phyloP scores from a whole-genome alignment of 176 grass and related monocot species.

The Themeda triandra region DNA sequence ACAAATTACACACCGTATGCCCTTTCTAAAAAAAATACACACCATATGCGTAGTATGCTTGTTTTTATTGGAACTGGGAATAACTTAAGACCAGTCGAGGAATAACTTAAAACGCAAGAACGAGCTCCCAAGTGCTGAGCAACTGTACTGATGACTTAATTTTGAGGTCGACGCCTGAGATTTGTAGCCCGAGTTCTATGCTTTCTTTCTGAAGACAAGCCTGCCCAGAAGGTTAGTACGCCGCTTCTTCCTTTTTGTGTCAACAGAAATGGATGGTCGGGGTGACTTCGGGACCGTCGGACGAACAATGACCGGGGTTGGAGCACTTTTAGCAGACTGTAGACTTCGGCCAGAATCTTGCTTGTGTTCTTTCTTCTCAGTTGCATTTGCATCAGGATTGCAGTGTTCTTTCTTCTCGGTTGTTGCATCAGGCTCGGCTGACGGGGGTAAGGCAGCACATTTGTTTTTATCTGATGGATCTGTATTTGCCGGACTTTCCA shows the following conservation, averaged over 20 bases:
- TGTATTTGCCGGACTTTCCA: conserved; percentile 31
- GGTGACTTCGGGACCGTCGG: conserved; percentile 7
- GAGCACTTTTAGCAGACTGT: conserved; percentile 7
- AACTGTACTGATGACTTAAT: neutral
- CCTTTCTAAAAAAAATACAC: no score
- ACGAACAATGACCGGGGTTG: neutral
- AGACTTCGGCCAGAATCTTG: neutral
- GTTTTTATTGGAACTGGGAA: neutral
- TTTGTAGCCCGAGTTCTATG: neutral
- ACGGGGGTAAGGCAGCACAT: neutral
- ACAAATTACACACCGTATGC: neutral
- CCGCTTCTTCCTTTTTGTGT: conserved; percentile 41
- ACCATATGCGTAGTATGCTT: neutral
- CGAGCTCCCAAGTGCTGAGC: neutral
- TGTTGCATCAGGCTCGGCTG: neutral
- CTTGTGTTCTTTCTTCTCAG: neutral
- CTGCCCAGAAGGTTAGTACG: conserved; percentile 31
- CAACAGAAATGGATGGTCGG: neutral
- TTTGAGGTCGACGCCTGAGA: neutral
- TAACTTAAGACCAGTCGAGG: neutral
- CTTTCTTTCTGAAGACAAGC: conserved; percentile 41
- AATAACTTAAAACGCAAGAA: neutral
- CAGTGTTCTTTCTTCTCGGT: conserved; percentile 1
- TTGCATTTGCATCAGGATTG: neutral
- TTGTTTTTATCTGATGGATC: conserved; percentile 25